These are phyloP conservation scores for Datisca glomerata DNA, from an alignment of 306 rosid species.

Conservation along the genomic window DNA sequence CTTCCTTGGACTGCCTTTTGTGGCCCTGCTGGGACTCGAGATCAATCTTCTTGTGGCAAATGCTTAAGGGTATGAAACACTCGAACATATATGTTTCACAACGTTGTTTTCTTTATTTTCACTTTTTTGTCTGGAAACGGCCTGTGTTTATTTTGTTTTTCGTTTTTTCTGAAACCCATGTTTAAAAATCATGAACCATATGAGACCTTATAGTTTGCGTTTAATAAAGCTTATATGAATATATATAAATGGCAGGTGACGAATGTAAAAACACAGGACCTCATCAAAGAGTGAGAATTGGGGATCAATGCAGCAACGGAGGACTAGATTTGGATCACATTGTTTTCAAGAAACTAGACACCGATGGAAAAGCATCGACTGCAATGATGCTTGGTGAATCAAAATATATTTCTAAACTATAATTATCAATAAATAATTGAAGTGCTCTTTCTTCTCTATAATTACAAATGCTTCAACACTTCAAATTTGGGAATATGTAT, in stretches of 20 bases:
- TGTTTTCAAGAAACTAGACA: constrained; percentile 31
- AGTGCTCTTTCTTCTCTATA: no score
- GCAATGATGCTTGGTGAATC: no score
- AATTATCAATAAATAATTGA: no score
- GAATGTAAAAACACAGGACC: constrained; percentile 29
- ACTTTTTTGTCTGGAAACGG: no score
- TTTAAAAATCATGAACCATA: no score
- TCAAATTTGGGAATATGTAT: no score
- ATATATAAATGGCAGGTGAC: constrained; percentile 32
- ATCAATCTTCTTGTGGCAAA: constrained; percentile 32
- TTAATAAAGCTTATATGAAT: neutral
- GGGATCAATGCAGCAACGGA: constrained; percentile 45
- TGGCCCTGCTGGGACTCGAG: constrained; percentile 42
- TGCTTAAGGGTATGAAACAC: constrained; percentile 27
- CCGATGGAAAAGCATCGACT: constrained; percentile 21
- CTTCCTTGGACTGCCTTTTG: constrained; percentile 56
- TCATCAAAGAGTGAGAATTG: constrained; percentile 36
- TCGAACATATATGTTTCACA: neutral
- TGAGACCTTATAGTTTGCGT: no score
- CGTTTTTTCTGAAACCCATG: neutral
- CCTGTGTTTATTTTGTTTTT: no score
- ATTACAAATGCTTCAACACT: no score
- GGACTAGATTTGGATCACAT: constrained; percentile 48
- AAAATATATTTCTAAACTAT: no score
- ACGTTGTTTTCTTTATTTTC: no score